A percentile compares a stretch with the other conserved stretches of the same genome.
Evolutionary conservation across 208 protist species (phyloP).

Genomic region (Crithidia bombi): DNA sequence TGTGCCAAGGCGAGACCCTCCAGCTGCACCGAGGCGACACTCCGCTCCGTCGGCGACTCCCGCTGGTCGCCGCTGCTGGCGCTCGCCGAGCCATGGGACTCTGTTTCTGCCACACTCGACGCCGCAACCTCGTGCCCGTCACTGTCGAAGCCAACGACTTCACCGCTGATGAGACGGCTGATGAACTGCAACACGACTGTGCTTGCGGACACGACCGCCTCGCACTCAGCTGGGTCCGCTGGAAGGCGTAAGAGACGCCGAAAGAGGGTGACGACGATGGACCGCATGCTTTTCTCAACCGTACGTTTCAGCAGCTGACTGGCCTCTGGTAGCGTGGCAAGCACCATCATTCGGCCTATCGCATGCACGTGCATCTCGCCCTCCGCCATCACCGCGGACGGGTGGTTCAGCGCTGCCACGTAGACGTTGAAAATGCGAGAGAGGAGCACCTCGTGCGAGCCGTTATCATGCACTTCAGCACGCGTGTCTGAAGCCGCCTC

Average conservation of each 20-base stretch:
- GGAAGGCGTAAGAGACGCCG: conserved; percentile 19
- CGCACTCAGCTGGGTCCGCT: neutral
- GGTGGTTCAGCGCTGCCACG: conserved; percentile 56
- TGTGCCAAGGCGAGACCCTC: conserved; percentile 79
- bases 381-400: conserved; percentile 21
- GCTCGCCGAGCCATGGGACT: conserved; percentile 5
- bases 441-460: conserved; percentile 76
- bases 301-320: conserved; percentile 36
- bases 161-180: conserved; percentile 54
- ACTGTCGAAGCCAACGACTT: conserved; percentile 39
- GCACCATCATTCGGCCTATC: conserved; percentile 36
- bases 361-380: conserved; percentile 30
- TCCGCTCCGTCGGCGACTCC: conserved; percentile 24
- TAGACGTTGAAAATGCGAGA: conserved; percentile 51
- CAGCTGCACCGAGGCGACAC: conserved; percentile 59
- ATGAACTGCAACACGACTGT: conserved; percentile 45
- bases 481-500: conserved; percentile 43
- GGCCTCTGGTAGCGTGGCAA: conserved; percentile 27
- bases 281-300: conserved; percentile 32
- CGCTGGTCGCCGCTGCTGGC: conserved; percentile 30
- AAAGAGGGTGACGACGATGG: conserved; percentile 34
- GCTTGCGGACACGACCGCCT: conserved; percentile 24
- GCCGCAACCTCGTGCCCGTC: conserved; percentile 32
- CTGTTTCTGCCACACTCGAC: neutral
- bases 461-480: conserved; percentile 50